Evolutionary conservation across 2,329 filamentous ascomycete species (phyloP).

Genomic region (Anisogramma anomala): DNA sequence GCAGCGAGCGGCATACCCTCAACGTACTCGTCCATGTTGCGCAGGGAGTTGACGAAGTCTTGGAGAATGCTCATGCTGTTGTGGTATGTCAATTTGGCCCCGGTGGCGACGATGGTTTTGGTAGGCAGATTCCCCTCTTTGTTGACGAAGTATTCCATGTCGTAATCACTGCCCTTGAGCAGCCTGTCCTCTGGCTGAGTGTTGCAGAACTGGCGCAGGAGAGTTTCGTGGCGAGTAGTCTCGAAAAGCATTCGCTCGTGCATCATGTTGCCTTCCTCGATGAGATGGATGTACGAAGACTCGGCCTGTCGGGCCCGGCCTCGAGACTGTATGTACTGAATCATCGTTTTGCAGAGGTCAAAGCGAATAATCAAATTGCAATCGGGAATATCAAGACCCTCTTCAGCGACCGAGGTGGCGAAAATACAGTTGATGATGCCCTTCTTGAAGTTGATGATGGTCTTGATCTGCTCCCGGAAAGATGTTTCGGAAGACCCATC

Average conservation of each 20-base stretch:
- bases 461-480: slow-evolving; percentile 61
- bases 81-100: slow-evolving; percentile 67
- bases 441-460: slow-evolving; percentile 52
- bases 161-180: slow-evolving; percentile 46
- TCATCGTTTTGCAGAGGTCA: slow-evolving; percentile 78
- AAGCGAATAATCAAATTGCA: slow-evolving; percentile 64
- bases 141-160: slow-evolving; percentile 43
- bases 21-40: slow-evolving; percentile 28
- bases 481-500: slow-evolving; percentile 51
- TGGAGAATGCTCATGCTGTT: slow-evolving; percentile 61
- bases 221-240: slow-evolving; percentile 46
- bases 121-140: slow-evolving; percentile 37
- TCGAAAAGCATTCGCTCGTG: slow-evolving; percentile 49
- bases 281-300: slow-evolving; percentile 77
- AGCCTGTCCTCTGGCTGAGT: slow-evolving; percentile 63
- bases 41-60: slow-evolving; percentile 61
- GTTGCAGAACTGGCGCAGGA: slow-evolving; percentile 66
- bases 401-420: slow-evolving; percentile 55
- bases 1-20: slow-evolving; percentile 21
- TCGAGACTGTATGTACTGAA: slow-evolving; percentile 88
- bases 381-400: slow-evolving; percentile 56
- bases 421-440: slow-evolving; percentile 53
- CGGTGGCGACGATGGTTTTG: slow-evolving; percentile 53
- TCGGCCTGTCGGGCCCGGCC: slow-evolving; percentile 69
- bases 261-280: slow-evolving; percentile 55